These are phyloP conservation scores for Pythium folliculosum DNA, from an alignment of 352 stramenopile genomes.

Conservation along the genomic window DNA sequence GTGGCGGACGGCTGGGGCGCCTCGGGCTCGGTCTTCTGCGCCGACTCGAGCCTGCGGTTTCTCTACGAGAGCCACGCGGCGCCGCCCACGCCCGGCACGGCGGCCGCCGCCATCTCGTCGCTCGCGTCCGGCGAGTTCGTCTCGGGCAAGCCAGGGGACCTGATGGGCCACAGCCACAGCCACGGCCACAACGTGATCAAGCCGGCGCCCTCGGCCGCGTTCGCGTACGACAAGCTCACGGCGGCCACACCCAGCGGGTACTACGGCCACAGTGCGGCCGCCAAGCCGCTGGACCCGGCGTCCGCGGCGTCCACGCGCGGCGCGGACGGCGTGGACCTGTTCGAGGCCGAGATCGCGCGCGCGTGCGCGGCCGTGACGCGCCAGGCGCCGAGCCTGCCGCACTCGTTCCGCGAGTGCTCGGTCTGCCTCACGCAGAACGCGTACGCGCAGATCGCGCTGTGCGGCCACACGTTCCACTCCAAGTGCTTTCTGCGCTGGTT, in stretches of 20 bases:
- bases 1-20: constrained; percentile 71
- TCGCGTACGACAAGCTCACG: constrained; percentile 16
- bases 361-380: constrained; percentile 56
- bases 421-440: constrained; percentile 76
- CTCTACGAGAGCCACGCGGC: constrained; percentile 63
- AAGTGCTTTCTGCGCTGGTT: constrained; percentile 84
- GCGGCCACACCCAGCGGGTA: background rate
- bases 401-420: constrained; percentile 68
- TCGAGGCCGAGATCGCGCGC: constrained; percentile 67
- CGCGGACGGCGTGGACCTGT: constrained; percentile 48
- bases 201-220: constrained; percentile 1
- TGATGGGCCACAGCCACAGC: background rate
- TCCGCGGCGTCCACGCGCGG: background rate
- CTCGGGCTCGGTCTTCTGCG: constrained; percentile 75
- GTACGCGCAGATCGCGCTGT: constrained; percentile 64
- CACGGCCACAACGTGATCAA: background rate
- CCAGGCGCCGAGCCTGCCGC: constrained; percentile 43
- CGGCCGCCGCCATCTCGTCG: constrained; percentile 36
- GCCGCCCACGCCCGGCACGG: constrained; percentile 15
- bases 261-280: background rate
- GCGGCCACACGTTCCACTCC: constrained; percentile 79
- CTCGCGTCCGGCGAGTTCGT: constrained; percentile 24
- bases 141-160: background rate
- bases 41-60: constrained; percentile 78
- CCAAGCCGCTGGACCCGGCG: constrained; percentile 3